Conservation (phyloP, 495 filamentous ascomycete genomes). For the Amniculicola lignicola region DNA sequence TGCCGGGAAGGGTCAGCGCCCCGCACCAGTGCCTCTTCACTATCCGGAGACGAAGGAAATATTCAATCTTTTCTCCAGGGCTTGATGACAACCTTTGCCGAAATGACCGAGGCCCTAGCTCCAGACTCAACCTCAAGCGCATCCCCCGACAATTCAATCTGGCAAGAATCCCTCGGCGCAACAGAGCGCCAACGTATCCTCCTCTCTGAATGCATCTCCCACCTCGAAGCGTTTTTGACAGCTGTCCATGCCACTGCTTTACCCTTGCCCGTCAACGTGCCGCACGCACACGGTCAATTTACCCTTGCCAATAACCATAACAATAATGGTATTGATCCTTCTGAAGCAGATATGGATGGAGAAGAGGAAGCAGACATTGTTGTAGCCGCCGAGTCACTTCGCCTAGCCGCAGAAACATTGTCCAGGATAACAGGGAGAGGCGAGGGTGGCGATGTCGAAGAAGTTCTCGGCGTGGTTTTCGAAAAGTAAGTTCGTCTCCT, state of each 20-base stretch:
- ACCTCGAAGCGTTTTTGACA: constrained; percentile 66
- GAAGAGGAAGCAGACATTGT: constrained; percentile 70
- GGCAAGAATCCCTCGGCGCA: constrained; percentile 84
- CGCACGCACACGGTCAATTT: constrained; percentile 14
- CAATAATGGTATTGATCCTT: constrained; percentile 1
- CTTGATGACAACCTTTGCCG: constrained; percentile 64
- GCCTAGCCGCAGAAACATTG: constrained; percentile 74
- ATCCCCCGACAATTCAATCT: constrained; percentile 50
- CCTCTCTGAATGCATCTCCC: constrained; percentile 63
- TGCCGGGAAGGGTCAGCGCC: constrained; percentile 57
- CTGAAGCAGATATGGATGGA: constrained; percentile 31
- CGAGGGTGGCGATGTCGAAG: constrained; percentile 87
- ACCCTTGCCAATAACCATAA: neutral
- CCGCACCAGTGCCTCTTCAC: constrained; percentile 8
- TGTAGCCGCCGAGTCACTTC: constrained; percentile 84
- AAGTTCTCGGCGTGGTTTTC: constrained; percentile 94
- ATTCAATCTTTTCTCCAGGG: constrained; percentile 66
- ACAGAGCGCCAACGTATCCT: constrained; percentile 85
- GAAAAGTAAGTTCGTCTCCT: constrained; percentile 66
- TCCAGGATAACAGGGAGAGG: constrained; percentile 85
- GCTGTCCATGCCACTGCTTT: constrained; percentile 35
- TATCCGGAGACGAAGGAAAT: constrained; percentile 54
- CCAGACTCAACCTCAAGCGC: constrained; percentile 39
- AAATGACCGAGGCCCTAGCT: constrained; percentile 62
- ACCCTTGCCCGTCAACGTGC: too few relatives aligned